Evolutionary conservation across 768 basidiomycete genomes (phyloP).

Genomic region (Termitomyces sp.): DNA sequence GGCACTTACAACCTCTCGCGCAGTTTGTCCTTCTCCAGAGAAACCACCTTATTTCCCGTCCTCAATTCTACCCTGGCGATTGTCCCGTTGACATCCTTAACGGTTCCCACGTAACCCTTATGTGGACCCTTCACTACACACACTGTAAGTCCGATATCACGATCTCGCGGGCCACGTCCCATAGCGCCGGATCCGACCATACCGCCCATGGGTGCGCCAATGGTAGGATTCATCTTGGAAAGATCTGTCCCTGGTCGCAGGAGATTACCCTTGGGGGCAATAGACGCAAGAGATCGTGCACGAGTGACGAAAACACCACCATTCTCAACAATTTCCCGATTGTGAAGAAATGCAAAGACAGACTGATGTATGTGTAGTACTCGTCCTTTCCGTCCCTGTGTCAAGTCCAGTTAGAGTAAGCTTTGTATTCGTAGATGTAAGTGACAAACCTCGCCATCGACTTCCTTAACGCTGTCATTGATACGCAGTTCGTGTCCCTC

Average conservation of each 20-base stretch:
- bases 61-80: conserved; percentile 90
- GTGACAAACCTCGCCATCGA: conserved; percentile 71
- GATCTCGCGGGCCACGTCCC: conserved; percentile 75
- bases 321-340: conserved; percentile 85
- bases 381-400: conserved; percentile 78
- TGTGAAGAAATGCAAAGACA: conserved; percentile 90
- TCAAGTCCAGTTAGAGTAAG: conserved; percentile 1
- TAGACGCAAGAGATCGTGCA: conserved; percentile 72
- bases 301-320: conserved; percentile 94
- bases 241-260: conserved; percentile 67
- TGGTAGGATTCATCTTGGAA: conserved; percentile 87
- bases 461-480: conserved; percentile 91
- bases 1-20: conserved; percentile 61
- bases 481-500: conserved; percentile 82
- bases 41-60: conserved; percentile 80
- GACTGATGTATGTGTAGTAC: conserved; percentile 94
- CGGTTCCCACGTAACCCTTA: conserved; percentile 87
- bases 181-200: conserved; percentile 78
- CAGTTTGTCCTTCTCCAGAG: conserved; percentile 77
- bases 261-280: conserved; percentile 80
- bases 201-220: conserved; percentile 59
- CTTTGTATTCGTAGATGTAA: background rate
- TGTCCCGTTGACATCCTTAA: conserved; percentile 92
- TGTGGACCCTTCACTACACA: conserved; percentile 80
- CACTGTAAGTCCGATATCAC: conserved; percentile 75